These are phyloP conservation scores for Curvularia sp. DNA, from an alignment of 2,329 filamentous ascomycete genomes.

Conservation along the genomic window DNA sequence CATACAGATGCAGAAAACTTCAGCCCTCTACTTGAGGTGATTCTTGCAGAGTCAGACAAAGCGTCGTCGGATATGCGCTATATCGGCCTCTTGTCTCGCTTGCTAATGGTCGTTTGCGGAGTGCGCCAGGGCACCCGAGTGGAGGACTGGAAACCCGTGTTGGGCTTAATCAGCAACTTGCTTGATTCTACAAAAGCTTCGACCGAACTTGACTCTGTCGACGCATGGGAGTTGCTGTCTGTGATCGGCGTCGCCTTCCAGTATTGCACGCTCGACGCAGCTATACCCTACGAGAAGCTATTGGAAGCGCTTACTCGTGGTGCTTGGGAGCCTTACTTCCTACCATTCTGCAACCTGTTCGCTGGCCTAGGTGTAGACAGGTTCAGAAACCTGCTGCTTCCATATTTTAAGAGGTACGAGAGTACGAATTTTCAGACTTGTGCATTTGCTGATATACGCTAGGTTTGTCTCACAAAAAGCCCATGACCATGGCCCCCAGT, in stretches of 20 bases:
- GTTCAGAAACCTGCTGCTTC: slow-evolving; percentile 80
- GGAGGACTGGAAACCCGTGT: slow-evolving; percentile 71
- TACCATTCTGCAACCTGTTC: slow-evolving; percentile 84
- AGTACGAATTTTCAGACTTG: not conserved
- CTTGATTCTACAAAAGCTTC: slow-evolving; percentile 48
- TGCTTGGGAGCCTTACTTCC: slow-evolving; percentile 73
- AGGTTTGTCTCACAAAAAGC: slow-evolving; percentile 70
- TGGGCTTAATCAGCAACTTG: slow-evolving; percentile 54
- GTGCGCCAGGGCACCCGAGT: slow-evolving; percentile 84
- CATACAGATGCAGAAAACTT: slow-evolving; percentile 79
- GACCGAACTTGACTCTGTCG: slow-evolving; percentile 30
- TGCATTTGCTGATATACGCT: slow-evolving; percentile 27
- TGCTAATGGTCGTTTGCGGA: slow-evolving; percentile 74
- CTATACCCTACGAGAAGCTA: slow-evolving; percentile 72
- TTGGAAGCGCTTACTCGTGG: slow-evolving; percentile 71
- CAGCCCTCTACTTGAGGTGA: slow-evolving; percentile 67
- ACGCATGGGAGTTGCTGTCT: slow-evolving; percentile 51
- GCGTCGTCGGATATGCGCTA: slow-evolving; percentile 55
- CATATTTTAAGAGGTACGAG: slow-evolving; percentile 77
- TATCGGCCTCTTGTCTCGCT: slow-evolving; percentile 43
- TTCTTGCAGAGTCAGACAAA: slow-evolving; percentile 52
- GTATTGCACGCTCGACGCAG: slow-evolving; percentile 77
- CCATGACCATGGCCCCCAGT: slow-evolving; percentile 38
- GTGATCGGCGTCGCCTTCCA: slow-evolving; percentile 71
- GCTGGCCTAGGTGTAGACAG: slow-evolving; percentile 74